Percentiles rank a stretch among this genome's conserved stretches.
Conservation (phyloP, 2,329 filamentous ascomycete genomes). For the Salinomyces thailandicus region DNA sequence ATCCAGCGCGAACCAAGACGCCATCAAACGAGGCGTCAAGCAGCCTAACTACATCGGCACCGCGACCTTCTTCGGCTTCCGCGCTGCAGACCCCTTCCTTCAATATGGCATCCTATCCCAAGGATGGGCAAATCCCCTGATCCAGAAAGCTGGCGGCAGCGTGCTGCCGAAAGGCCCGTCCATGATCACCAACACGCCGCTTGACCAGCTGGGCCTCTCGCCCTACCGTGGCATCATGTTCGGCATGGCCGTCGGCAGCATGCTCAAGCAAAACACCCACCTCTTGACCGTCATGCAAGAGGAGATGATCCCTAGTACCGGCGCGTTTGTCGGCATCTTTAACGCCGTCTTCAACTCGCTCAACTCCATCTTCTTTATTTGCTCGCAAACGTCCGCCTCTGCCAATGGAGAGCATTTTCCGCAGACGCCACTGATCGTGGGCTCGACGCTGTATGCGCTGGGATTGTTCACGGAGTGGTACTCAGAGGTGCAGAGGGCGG, state of each 20-base stretch:
- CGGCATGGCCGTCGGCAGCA: slow-evolving; percentile 42
- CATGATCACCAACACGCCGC: slow-evolving; percentile 29
- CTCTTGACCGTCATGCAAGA: slow-evolving; percentile 39
- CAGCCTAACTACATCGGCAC: slow-evolving; percentile 30
- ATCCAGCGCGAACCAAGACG: slow-evolving; percentile 10
- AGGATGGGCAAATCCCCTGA: slow-evolving; percentile 31
- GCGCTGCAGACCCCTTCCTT: slow-evolving; percentile 37
- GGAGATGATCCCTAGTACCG: slow-evolving; percentile 36
- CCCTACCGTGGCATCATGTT: slow-evolving; percentile 43
- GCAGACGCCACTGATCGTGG: slow-evolving; percentile 37
- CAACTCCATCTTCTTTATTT: slow-evolving; percentile 46
- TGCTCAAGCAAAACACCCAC: slow-evolving; percentile 49
- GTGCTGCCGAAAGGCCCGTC: slow-evolving; percentile 34
- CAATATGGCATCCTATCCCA: slow-evolving; percentile 42
- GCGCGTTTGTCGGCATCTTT: slow-evolving; percentile 38
- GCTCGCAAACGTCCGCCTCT: slow-evolving; percentile 38
- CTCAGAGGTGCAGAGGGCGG: slow-evolving; percentile 47
- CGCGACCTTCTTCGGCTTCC: slow-evolving; percentile 35
- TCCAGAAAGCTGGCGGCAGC: slow-evolving; percentile 37
- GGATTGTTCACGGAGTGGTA: slow-evolving; percentile 46
- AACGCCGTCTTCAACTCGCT: slow-evolving; percentile 47
- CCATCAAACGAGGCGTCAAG: slow-evolving; percentile 32
- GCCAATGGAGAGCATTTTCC: slow-evolving; percentile 31
- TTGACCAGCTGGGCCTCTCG: slow-evolving; percentile 38
- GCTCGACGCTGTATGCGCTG: slow-evolving; percentile 38